These are phyloP conservation scores for Trichocladium uniseriatum DNA, from an alignment of 495 filamentous ascomycete species.

Conservation along the genomic window DNA sequence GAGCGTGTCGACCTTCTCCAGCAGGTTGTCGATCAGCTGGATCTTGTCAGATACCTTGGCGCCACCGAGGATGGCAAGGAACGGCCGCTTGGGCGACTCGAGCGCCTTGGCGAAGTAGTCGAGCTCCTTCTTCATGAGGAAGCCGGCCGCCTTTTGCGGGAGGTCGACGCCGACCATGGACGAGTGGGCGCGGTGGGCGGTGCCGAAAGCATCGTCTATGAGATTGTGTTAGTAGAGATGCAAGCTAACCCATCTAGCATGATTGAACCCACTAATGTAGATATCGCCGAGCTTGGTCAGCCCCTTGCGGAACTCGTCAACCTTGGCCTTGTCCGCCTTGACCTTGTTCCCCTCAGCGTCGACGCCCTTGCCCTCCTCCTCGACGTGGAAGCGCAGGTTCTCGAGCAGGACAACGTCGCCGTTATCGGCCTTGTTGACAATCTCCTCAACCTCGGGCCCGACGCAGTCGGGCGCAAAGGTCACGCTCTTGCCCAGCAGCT, in stretches of 20 bases:
- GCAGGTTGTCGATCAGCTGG: slow-evolving; percentile 96
- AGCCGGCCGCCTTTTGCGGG: slow-evolving; percentile 90
- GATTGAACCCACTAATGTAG: slow-evolving; percentile 72
- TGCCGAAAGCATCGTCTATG: slow-evolving; percentile 94
- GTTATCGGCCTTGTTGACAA: slow-evolving; percentile 71
- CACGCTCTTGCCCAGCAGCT: slow-evolving; percentile 72
- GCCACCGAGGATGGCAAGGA: slow-evolving; percentile 96
- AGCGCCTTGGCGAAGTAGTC: slow-evolving; percentile 98
- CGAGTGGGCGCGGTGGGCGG: slow-evolving; percentile 94
- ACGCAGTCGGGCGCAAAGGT: slow-evolving; percentile 88
- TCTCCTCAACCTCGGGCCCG: slow-evolving; percentile 77
- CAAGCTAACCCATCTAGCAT: no score
- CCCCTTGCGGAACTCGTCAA: slow-evolving; percentile 88
- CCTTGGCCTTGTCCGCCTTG: slow-evolving; percentile 88
- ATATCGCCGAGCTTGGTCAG: slow-evolving; percentile 92
- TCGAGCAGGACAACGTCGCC: slow-evolving; percentile 87
- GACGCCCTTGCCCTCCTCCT: slow-evolving; percentile 94
- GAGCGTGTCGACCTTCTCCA: slow-evolving; percentile 92
- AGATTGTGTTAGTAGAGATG: neutral
- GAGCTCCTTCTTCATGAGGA: slow-evolving; percentile 99
- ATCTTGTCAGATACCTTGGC: slow-evolving; percentile 99
- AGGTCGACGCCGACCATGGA: slow-evolving; percentile 97
- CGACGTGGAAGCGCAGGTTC: slow-evolving; percentile 94
- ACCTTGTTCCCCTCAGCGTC: slow-evolving; percentile 91
- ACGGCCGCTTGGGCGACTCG: slow-evolving; percentile 84